A percentile compares a stretch with the other conserved stretches of the same genome.
Evolutionary conservation across 176 grass and related monocot species (phyloP).

Genomic region (Raddia distichophylla): DNA sequence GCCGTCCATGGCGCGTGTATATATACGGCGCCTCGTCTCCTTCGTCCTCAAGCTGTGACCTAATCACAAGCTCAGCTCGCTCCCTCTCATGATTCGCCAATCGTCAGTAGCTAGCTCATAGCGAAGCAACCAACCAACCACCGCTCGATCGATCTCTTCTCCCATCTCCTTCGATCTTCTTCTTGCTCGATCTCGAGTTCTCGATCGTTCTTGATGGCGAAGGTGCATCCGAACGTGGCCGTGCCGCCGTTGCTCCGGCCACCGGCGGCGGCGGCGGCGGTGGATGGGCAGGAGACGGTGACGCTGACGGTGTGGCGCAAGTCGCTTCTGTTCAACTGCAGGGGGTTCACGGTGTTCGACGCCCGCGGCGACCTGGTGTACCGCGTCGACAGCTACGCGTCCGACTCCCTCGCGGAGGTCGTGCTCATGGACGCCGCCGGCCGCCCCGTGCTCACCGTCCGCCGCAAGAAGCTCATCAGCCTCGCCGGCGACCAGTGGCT

Average conservation of each 20-base stretch:
- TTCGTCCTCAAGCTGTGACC: constrained; percentile 28
- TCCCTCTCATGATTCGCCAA: not conserved
- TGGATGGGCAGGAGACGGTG: constrained; percentile 32
- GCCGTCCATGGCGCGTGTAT: constrained; percentile 39
- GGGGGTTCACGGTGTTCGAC: constrained; percentile 84
- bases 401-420: constrained; percentile 67
- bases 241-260: constrained; percentile 14
- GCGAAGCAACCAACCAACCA: constrained; percentile 3
- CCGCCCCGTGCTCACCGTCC: constrained; percentile 64
- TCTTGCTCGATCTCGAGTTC: constrained; percentile 6
- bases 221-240: constrained; percentile 56
- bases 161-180: not conserved
- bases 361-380: constrained; percentile 72
- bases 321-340: constrained; percentile 85
- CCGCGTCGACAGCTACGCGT: constrained; percentile 91
- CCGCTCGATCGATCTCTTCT: not conserved
- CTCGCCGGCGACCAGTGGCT: constrained; percentile 67
- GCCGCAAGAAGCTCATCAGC: constrained; percentile 75
- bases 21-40: constrained; percentile 31
- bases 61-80: constrained; percentile 18
- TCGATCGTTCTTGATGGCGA: constrained; percentile 38
- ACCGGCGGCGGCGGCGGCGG: not conserved
- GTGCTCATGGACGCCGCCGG: constrained; percentile 88
- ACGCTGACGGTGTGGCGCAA: constrained; percentile 94
- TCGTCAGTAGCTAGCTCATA: not conserved